Evolutionary conservation across 2,329 filamentous ascomycete species (phyloP), one percentile per base, ranked within the genome.

Genomic region (Cordyceps tenuipes): DNA sequence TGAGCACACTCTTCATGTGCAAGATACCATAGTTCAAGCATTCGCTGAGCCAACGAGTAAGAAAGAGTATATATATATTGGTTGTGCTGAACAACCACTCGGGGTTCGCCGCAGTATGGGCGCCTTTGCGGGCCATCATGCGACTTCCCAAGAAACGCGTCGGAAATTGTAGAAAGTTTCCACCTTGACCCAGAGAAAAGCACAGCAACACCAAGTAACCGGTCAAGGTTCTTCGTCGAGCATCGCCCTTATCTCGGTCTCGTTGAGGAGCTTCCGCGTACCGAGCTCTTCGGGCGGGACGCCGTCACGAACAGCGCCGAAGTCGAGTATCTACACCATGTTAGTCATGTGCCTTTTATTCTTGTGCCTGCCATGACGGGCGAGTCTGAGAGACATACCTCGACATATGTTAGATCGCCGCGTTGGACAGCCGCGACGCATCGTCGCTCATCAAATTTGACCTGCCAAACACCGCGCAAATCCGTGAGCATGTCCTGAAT

Each of bases 341-440:
- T 29, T 29, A 29, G 29, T 59, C 59, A 41, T 49, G 34, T 48
- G 68, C 80, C 9, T 8, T 21, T 21, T 70, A 77, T 44, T 12
- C 10, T 15, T 51, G 19, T 26, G 2, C 23, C 5, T 23, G 6
- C 9, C 34, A 43, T 15, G 39, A 15, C 15, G 39, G 17, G 39
- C 15, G 13, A 10, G 36, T 1, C n/a, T 5, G n/a, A 36, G 41
- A 55, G 34, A 75, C 85, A 77, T 73, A 96, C 94, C 84, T 99
- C 94, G 61, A 99, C 91, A 72, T 96, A 99, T 21, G 94, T 99
- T 67, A 96, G 76, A 68, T 86, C 87, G 65, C 96, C 91, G 60
- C 94, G 84, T 78, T 99, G 94, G 60, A 99, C 94, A 49, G 94
- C 94, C 62, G 94, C 94, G 61, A 99, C 94, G 72, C 94, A 99